Evolutionary conservation across 2,329 filamentous ascomycete species (phyloP), one percentile per base, ranked within the genome.

Genomic region (Pleomassaria siparia): DNA sequence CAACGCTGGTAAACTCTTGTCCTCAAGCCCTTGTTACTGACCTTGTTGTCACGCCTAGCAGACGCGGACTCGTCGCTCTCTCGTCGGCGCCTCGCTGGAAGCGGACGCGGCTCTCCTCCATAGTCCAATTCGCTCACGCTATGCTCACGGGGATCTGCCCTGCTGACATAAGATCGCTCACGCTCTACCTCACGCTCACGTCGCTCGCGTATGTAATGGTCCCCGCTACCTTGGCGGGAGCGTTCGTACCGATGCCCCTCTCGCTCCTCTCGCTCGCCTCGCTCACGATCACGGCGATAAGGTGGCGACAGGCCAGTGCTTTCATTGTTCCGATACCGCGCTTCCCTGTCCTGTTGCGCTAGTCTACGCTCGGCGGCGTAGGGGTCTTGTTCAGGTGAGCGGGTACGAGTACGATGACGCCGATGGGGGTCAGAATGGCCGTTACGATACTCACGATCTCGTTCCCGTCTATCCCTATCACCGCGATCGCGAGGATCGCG

Each of bases 321-420:
- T 73, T 85, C 85, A 66, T 81, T 84, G 36, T 94, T 95, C 70
- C 89, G 86, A 73, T 96, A 95, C 61, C 95, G 91, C 56, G 91
- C 87, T 74, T 97, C 95, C 40, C 95, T 87, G 67, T 96, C 91
- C 48, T 91, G 91, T 66, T 94, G 91, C 35, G 92, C 92, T 71
- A 92, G 94, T 63, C 91, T 87, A 56, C 94, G 85, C 68, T 99
- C 94, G 50, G 91, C 94, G 72, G 97, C 94, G 71, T 99, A 99
- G 16, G 89, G 84, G 74, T 99, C 91, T 49, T 84, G 83, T 71
- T 97, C 94, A n/a, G 91, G 91, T 60, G 87, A 91, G 62, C 91
- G 89, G 66, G 89, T 95, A 60, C 83, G 82, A 60, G 89, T 80
- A 56, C 76, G 76, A 54, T 70, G 70, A 55, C 73, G 70, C 46